These are phyloP conservation scores for Lactarius psammicola DNA, from an alignment of 768 basidiomycete species.

Conservation along the genomic window DNA sequence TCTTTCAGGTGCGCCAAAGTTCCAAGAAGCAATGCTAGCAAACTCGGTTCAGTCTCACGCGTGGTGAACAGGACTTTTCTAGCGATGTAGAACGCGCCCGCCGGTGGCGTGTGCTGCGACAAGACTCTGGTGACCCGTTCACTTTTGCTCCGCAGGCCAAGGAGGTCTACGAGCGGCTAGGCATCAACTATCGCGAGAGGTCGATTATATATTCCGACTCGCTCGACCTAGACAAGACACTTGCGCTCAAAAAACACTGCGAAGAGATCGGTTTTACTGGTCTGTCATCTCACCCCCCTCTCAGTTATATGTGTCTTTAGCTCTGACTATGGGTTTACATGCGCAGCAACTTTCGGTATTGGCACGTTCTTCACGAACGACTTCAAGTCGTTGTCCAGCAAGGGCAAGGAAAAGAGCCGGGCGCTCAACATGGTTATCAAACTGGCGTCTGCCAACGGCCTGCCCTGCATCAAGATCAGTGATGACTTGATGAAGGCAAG, in stretches of 20 bases:
- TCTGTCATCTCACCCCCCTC: slow-evolving; percentile 33
- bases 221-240: slow-evolving; percentile 66
- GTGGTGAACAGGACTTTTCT: slow-evolving; percentile 52
- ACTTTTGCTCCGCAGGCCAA: slow-evolving; percentile 74
- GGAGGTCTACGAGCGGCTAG: slow-evolving; percentile 65
- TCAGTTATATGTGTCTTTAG: slow-evolving; percentile 10
- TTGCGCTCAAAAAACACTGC: slow-evolving; percentile 68
- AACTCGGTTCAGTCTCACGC: neutral
- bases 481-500: slow-evolving; percentile 83
- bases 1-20: slow-evolving; percentile 62
- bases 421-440: slow-evolving; percentile 96
- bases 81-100: slow-evolving; percentile 56
- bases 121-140: slow-evolving; percentile 92
- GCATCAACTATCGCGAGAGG: slow-evolving; percentile 64
- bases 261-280: slow-evolving; percentile 70
- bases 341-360: slow-evolving; percentile 82
- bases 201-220: slow-evolving; percentile 83
- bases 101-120: slow-evolving; percentile 81
- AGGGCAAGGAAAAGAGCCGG: slow-evolving; percentile 61
- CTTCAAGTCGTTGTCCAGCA: slow-evolving; percentile 51
- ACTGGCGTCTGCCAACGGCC: slow-evolving; percentile 66
- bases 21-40: neutral
- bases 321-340: slow-evolving; percentile 8
- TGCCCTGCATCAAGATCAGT: slow-evolving; percentile 88
- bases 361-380: slow-evolving; percentile 94